Evolutionary conservation across 176 grass and related monocot genomes (phyloP), one percentile per base, ranked within the genome.

Genomic region (Oryza glaberrima): DNA sequence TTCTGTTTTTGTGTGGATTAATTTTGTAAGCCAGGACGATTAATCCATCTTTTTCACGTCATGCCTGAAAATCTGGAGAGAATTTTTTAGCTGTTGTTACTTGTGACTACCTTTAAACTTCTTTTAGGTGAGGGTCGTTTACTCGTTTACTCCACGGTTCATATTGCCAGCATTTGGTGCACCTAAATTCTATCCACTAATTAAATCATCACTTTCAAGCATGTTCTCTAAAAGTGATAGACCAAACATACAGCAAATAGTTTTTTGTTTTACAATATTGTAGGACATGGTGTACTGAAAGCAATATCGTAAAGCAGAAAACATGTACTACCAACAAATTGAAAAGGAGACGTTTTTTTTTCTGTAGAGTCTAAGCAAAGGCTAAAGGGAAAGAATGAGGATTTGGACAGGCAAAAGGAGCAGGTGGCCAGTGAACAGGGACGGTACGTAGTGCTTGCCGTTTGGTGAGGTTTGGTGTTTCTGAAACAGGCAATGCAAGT

Each of bases 361-460:
- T 47, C 20, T 81, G 70, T 90, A 47, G 40, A 70, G 83, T 86
- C 25, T 30, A 83, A 86, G 88, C 84, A 75, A 90, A 90, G 84
- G 48, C 8, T 32, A 10, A 3, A 66, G 36, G 54, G 3, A 16
- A 9, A 16, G 38, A 38, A 7, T 15, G 19, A 43, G 0, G 40
- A 12, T 41, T 54, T 7, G 38, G 38, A 46, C 60, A 61, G 64
- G 38, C 11, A 34, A 16, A 58, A 15, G 38, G 47, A 48, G 77
- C 70, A 70, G 82, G 77, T 73, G 70, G 26, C 13, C 20, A 10
- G 9, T 68, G 17, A 65, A 32, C 49, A 64, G 44, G 25, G 1
- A 23, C 58, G 10, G 58, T 63, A n/a, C 58, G 58, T 63, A n/a
- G 16, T 7, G 25, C 20, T 46, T 58, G 36, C 47, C 69, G 77